phyloP scores from a whole-genome alignment of 1,139 yeast genomes.

The Kodamaea plutei region DNA sequence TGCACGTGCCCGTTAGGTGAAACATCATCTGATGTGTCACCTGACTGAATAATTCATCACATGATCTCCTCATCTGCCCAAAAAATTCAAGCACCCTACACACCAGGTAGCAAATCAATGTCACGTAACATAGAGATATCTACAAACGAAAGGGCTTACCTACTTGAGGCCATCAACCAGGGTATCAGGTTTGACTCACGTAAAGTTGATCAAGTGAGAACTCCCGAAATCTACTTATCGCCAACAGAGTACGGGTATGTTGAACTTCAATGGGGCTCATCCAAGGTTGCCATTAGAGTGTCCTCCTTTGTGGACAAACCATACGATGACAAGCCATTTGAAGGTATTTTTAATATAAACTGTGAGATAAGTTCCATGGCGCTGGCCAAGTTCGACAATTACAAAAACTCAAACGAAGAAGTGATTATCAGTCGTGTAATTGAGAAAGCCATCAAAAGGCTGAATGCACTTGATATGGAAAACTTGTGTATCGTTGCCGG shows the following conservation, averaged over 20 bases:
- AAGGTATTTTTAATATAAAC: constrained; percentile 79
- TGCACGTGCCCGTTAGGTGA: too few relatives aligned
- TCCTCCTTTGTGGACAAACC: constrained; percentile 81
- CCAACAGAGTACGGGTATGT: constrained; percentile 71
- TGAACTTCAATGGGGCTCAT: constrained; percentile 65
- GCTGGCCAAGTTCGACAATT: constrained; percentile 74
- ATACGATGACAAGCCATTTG: constrained; percentile 88
- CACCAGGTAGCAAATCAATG: too few relatives aligned
- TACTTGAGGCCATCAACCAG: constrained; percentile 58
- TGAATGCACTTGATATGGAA: constrained; percentile 88
- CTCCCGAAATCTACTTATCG: constrained; percentile 60
- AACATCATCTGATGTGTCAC: too few relatives aligned
- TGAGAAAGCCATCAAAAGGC: constrained; percentile 86
- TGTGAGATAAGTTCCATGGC: constrained; percentile 92
- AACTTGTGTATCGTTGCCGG: constrained; percentile 90
- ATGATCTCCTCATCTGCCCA: too few relatives aligned
- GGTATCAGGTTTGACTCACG: constrained; percentile 72
- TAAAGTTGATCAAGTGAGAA: constrained; percentile 56
- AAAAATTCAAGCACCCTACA: too few relatives aligned
- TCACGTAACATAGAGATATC: too few relatives aligned
- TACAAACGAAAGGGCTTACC: constrained; percentile 61
- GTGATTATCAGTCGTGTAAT: constrained; percentile 72
- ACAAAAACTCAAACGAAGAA: constrained; percentile 72
- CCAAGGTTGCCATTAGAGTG: constrained; percentile 66
- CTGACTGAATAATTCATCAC: too few relatives aligned